Percentiles rank a stretch among this genome's conserved stretches.
phyloP scores from a whole-genome alignment of 768 basidiomycete genomes.

The Rickenella mellea region DNA sequence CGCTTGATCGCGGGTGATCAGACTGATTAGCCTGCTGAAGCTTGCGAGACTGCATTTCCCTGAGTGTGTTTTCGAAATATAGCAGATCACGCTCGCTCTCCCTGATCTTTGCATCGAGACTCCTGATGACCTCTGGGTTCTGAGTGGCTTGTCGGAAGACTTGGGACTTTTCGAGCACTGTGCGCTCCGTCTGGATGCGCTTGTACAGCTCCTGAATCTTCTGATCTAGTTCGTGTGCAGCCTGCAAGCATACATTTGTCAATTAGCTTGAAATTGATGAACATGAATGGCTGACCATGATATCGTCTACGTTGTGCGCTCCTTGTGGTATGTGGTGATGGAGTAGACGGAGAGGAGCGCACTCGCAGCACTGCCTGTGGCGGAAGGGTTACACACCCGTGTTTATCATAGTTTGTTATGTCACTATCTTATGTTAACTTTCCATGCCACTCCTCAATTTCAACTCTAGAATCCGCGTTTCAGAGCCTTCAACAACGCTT shows the following conservation, averaged over 20 bases:
- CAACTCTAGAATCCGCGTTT: constrained; percentile 29
- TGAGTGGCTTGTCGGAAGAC: constrained; percentile 71
- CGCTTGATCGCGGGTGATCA: constrained; percentile 46
- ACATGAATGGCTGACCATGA: background rate
- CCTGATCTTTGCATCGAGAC: constrained; percentile 77
- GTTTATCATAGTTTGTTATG: no score
- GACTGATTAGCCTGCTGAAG: constrained; percentile 46
- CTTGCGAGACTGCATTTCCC: constrained; percentile 75
- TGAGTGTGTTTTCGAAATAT: constrained; percentile 82
- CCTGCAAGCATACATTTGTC: background rate
- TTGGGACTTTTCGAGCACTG: constrained; percentile 80
- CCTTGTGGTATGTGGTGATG: background rate
- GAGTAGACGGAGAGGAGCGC: background rate
- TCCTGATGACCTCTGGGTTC: constrained; percentile 78
- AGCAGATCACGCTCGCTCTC: constrained; percentile 76
- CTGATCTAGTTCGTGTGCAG: constrained; percentile 69
- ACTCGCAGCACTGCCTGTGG: background rate
- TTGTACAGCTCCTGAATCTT: constrained; percentile 88
- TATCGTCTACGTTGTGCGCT: background rate
- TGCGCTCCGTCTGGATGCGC: constrained; percentile 87
- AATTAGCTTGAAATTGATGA: background rate
- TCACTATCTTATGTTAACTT: constrained; percentile 1
- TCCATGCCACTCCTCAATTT: constrained; percentile 23
- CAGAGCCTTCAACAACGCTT: constrained; percentile 33
- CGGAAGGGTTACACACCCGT: background rate